A percentile compares a stretch with the other conserved stretches of the same genome.
phyloP scores from a whole-genome alignment of 1,139 yeast genomes.

The Geotrichum australiense region DNA sequence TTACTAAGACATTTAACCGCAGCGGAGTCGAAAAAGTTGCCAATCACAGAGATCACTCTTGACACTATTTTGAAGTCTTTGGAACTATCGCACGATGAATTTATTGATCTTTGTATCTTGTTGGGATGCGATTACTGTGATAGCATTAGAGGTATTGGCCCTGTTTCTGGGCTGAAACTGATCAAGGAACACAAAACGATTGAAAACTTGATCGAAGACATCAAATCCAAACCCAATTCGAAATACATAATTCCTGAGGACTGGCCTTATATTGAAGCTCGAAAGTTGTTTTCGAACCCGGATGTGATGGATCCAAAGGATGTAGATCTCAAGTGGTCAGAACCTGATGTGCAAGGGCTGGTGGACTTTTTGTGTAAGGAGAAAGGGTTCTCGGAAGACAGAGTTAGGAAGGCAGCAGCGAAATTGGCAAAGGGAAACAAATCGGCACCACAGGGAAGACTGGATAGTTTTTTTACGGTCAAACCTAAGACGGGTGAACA shows the following conservation, averaged over 20 bases:
- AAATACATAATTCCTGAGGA: constrained; percentile 85
- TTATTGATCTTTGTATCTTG: constrained; percentile 84
- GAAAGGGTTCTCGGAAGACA: constrained; percentile 86
- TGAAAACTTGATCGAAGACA: constrained; percentile 65
- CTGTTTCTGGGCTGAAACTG: constrained; percentile 83
- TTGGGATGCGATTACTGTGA: constrained; percentile 97
- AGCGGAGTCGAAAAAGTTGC: constrained; percentile 87
- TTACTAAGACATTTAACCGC: constrained; percentile 85
- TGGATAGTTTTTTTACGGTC: constrained; percentile 84
- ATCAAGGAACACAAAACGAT: constrained; percentile 78
- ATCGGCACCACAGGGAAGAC: constrained; percentile 81
- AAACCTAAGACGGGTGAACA: constrained; percentile 39
- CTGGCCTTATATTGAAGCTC: constrained; percentile 90
- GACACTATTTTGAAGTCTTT: constrained; percentile 66
- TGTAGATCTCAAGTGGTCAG: constrained; percentile 55
- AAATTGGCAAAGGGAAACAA: constrained; percentile 78
- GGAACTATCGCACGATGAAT: constrained; percentile 62
- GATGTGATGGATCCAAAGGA: constrained; percentile 61
- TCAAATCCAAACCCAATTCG: constrained; percentile 53
- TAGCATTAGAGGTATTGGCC: constrained; percentile 91
- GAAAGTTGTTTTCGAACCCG: constrained; percentile 73
- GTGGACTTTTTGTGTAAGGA: constrained; percentile 63
- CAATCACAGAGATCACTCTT: constrained; percentile 77
- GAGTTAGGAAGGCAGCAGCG: constrained; percentile 81
- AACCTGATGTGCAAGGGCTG: constrained; percentile 71